Conservation (phyloP, 2,329 filamentous ascomycete genomes). For the Triangularia verruculosa region DNA sequence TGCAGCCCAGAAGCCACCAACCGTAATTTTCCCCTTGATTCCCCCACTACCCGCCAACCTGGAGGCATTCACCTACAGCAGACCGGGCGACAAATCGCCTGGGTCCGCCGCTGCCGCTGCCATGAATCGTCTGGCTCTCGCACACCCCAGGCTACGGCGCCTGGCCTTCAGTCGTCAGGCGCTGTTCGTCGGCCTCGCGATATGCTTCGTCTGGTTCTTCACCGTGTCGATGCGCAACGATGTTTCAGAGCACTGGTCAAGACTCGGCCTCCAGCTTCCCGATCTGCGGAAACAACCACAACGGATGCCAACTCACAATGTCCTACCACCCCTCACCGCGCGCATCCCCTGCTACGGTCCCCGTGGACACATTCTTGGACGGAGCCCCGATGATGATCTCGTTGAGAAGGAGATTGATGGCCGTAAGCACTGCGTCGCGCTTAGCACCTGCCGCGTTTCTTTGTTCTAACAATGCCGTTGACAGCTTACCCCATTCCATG, state of each 20-base stretch:
- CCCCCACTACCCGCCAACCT: background rate
- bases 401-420: conserved; percentile 23
- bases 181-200: conserved; percentile 15
- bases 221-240: conserved; percentile 17
- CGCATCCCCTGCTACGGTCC: conserved; percentile 31
- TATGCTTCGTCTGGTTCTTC: conserved; percentile 20
- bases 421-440: conserved; percentile 16
- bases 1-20: conserved; percentile 1
- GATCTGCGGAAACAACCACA: conserved; percentile 13
- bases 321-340: conserved; percentile 22
- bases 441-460: conserved; percentile 1
- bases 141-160: conserved; percentile 17
- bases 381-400: conserved; percentile 31
- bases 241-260: conserved; percentile 16
- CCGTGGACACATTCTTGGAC: conserved; percentile 27
- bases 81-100: conserved; percentile 11
- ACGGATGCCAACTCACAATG: conserved; percentile 26
- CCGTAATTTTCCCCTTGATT: background rate
- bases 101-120: conserved; percentile 4
- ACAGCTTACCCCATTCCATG: conserved; percentile 33
- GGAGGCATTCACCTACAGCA: conserved; percentile 8
- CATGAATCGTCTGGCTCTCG: conserved; percentile 19
- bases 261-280: conserved; percentile 7
- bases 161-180: conserved; percentile 20
- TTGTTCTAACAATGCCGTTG: background rate